phyloP scores from a whole-genome alignment of 176 grass and related monocot genomes.

The Triticum timopheevii region DNA sequence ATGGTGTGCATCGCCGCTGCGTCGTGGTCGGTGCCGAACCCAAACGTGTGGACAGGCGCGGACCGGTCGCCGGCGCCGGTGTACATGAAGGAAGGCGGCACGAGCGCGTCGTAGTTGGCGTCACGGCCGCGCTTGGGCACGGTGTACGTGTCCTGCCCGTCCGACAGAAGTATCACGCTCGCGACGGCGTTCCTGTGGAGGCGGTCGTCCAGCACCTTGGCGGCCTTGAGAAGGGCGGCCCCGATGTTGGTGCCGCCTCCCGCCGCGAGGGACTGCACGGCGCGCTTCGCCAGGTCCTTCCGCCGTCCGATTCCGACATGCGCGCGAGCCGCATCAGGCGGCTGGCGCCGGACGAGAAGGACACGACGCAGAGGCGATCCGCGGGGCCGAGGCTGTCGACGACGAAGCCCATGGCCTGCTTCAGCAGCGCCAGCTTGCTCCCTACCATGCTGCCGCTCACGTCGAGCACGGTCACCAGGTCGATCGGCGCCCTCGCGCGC shows the following conservation, averaged over 20 bases:
- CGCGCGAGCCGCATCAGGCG: constrained; percentile 48
- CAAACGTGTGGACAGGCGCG: constrained; percentile 69
- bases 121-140: constrained; percentile 13
- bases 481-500: constrained; percentile 48
- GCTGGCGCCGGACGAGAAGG: constrained; percentile 61
- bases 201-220: constrained; percentile 71
- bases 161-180: constrained; percentile 80
- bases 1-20: constrained; percentile 76
- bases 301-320: constrained; percentile 47
- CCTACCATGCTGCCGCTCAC: constrained; percentile 92
- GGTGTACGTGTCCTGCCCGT: constrained; percentile 80
- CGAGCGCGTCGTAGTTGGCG: constrained; percentile 51
- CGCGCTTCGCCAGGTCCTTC: constrained; percentile 49
- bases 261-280: constrained; percentile 59
- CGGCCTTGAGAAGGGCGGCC: constrained; percentile 54
- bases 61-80: background rate
- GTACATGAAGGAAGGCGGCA: constrained; percentile 49
- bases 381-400: constrained; percentile 64
- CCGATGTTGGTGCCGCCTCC: constrained; percentile 80
- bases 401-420: constrained; percentile 83
- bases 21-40: constrained; percentile 80
- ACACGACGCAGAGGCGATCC: constrained; percentile 76
- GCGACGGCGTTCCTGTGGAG: constrained; percentile 51
- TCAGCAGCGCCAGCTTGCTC: constrained; percentile 69
- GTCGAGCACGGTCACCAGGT: constrained; percentile 81